Conservation (phyloP, 1,284 basidiomycete genomes). For the Rhodotorula sp. region DNA sequence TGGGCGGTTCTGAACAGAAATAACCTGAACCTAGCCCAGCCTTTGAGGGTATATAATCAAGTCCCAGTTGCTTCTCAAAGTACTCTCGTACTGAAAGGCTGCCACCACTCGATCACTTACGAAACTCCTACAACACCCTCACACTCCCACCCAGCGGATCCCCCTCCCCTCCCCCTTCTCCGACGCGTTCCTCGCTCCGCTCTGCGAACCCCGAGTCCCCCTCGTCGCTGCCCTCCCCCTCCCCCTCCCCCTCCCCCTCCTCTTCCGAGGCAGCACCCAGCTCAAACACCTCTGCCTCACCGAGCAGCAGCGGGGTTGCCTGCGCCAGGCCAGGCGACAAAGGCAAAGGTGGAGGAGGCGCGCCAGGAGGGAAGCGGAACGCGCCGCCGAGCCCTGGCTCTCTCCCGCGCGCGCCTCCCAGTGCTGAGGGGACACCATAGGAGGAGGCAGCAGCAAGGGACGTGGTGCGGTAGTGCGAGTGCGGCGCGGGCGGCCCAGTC, state of each 20-base stretch:
- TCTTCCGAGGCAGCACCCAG: neutral
- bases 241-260: neutral
- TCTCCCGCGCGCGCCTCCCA: neutral
- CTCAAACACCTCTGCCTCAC: neutral
- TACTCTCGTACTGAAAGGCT: too few species aligned
- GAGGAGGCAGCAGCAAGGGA: neutral
- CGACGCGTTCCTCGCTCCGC: neutral
- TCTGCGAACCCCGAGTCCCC: neutral
- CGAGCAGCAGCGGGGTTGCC: neutral
- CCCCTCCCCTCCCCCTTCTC: too few species aligned
- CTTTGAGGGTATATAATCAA: too few species aligned
- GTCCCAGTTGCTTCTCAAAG: too few species aligned
- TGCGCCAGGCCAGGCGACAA: too few species aligned
- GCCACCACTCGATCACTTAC: too few species aligned
- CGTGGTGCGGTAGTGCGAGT: conserved; percentile 18
- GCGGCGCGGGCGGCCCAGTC: neutral
- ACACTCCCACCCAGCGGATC: too few species aligned
- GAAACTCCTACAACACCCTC: too few species aligned
- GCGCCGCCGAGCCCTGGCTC: neutral
- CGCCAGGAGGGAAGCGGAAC: neutral
- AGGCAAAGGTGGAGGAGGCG: too few species aligned
- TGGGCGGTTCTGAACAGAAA: too few species aligned
- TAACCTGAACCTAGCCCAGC: too few species aligned
- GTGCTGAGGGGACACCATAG: neutral
- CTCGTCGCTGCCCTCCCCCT: neutral